Percentiles rank a stretch among this genome's conserved stretches.
phyloP scores from a whole-genome alignment of 192 early-diverging fungal species.

The Podochytrium sp. region DNA sequence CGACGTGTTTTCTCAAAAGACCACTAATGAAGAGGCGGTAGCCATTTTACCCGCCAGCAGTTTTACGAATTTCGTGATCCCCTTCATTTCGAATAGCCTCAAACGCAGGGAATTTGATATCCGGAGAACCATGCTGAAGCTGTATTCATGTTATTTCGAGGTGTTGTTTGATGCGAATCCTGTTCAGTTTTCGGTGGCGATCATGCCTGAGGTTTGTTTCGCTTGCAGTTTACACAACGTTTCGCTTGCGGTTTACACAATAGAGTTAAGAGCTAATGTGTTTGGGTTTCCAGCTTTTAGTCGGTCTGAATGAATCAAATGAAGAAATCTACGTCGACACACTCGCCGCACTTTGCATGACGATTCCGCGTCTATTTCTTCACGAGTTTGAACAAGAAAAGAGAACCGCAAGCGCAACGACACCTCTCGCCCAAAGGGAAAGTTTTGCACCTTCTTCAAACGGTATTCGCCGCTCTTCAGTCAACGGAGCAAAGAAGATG shows the following conservation, averaged over 20 bases:
- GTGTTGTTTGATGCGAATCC: conserved; percentile 18
- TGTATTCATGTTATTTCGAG: conserved; percentile 22
- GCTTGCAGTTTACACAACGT: too few species aligned
- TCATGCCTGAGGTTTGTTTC: conserved; percentile 25
- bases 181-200: background rate
- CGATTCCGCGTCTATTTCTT: conserved; percentile 6
- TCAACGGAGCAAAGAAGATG: background rate
- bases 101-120: conserved; percentile 19
- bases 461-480: background rate
- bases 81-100: conserved; percentile 39
- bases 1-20: conserved; percentile 33
- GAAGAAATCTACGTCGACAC: conserved; percentile 30
- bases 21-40: background rate
- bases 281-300: conserved; percentile 10
- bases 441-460: too few species aligned
- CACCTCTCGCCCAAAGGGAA: too few species aligned
- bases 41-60: conserved; percentile 30
- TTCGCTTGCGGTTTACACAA: background rate
- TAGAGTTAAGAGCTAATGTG: too few species aligned
- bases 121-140: conserved; percentile 5
- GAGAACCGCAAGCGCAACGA: background rate
- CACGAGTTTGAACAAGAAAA: background rate
- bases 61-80: conserved; percentile 34
- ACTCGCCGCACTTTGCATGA: background rate
- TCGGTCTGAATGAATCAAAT: conserved; percentile 22